These are phyloP conservation scores for Cyclotella sp. DNA, from an alignment of 108 stramenopile species.

Conservation along the genomic window DNA sequence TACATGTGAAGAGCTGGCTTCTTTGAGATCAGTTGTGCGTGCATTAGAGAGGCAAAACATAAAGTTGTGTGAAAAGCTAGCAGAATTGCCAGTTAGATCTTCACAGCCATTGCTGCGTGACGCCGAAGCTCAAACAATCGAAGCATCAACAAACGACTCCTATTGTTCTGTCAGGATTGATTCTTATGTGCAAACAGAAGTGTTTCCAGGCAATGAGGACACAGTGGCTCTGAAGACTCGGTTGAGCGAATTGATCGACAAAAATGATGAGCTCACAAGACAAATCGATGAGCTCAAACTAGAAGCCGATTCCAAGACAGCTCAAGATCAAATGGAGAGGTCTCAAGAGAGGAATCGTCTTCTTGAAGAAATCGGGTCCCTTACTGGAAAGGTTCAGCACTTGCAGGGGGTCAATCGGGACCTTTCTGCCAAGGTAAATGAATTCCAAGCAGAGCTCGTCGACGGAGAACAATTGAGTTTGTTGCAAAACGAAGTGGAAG, in stretches of 20 bases:
- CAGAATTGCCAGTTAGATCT: constrained; percentile 8
- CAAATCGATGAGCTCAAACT: constrained; percentile 15
- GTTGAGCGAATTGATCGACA: constrained; percentile 9
- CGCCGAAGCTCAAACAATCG: constrained; percentile 4
- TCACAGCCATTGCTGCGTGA: not conserved
- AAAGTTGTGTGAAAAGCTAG: constrained; percentile 22
- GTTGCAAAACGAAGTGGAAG: not conserved
- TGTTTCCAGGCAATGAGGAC: not conserved
- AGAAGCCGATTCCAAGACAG: constrained; percentile 8
- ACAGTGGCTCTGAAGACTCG: constrained; percentile 3
- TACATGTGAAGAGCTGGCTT: constrained; percentile 22
- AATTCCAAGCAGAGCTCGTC: constrained; percentile 10
- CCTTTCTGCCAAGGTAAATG: constrained; percentile 21
- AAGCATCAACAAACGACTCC: not conserved
- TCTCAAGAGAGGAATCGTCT: not conserved
- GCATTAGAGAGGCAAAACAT: constrained; percentile 32
- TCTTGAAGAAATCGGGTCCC: constrained; percentile 18
- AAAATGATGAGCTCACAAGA: constrained; percentile 22
- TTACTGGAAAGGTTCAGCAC: constrained; percentile 6
- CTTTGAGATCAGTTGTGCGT: constrained; percentile 14
- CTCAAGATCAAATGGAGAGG: not conserved
- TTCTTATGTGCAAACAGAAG: not conserved
- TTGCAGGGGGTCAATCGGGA: constrained; percentile 25
- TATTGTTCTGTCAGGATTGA: not conserved
- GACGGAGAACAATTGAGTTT: not conserved